Base-by-base conservation (phyloP, 495 filamentous ascomycete genomes). In the Aspergillus ellipticus region DNA sequence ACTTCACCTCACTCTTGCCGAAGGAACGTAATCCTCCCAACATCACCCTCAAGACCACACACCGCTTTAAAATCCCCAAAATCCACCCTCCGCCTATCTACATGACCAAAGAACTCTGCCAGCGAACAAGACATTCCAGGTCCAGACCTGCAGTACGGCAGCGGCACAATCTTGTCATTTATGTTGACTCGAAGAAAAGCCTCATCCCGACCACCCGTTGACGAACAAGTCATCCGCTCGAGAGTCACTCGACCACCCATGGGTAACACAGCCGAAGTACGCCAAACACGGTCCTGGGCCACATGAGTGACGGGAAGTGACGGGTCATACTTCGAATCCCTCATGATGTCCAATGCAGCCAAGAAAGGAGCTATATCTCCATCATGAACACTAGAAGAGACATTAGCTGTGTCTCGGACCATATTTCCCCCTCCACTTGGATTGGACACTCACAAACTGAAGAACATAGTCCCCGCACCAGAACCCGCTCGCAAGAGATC, bases 241-340 rank as follows among this genome's bases (percentile, higher is more conserved):
- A 85, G 70, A 20, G 78, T 76, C 48, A 84, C 68, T 22, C 83
- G 69, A 21, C 78, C 83, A 28, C 80, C 79, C 82, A 86, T 86
- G 8, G 83, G 82, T 13, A 79, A 67, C 9, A 82, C 66, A 43
- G 81, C 74, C 8, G 79, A 82, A 19, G 77, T 84, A 15, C 74
- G 74, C 81, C 80, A 85, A 20, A 65, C 67, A 17, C 79, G 73
- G 22, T 74, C 66, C 22, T 57, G 43, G n/a, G 60, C 64, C 41
- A 74, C 65, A 53, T 76, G 71, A 7, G 69, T 70, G 0, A 67
- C 61, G 0, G 82, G 82, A 10, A 84, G 74, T 49, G 69, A 49
- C 0, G 63, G 59, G 9, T 65, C 60, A 28, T 75, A 68, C 41
- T 69, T 58, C 4, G 61, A 56, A 46, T 76, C 74, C n/a, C 67